Evolutionary conservation across 2,329 filamentous ascomycete species (phyloP).

Genomic region (Talaromyces piceae): DNA sequence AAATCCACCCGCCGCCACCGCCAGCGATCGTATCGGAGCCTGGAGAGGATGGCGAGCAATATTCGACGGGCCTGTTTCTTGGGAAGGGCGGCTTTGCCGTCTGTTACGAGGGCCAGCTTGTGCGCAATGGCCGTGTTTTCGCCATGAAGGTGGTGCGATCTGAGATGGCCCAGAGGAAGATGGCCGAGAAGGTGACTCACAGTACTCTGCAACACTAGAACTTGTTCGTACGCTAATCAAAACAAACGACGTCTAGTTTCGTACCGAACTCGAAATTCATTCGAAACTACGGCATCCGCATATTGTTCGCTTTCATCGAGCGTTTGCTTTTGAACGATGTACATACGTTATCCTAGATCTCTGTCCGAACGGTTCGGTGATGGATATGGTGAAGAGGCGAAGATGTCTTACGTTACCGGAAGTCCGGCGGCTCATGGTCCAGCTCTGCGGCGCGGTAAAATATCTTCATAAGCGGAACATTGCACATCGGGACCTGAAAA

Average conservation of each 20-base stretch:
- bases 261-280: constrained; percentile 88
- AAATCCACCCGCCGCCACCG: constrained; percentile 40
- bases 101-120: constrained; percentile 41
- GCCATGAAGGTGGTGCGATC: constrained; percentile 47
- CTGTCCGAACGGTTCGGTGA: constrained; percentile 90
- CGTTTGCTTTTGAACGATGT: constrained; percentile 80
- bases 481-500: constrained; percentile 94
- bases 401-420: constrained; percentile 89
- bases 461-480: constrained; percentile 95
- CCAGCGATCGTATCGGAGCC: constrained; percentile 40
- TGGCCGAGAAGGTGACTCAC: constrained; percentile 42
- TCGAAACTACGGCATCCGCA: constrained; percentile 96
- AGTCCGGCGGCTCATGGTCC: constrained; percentile 85
- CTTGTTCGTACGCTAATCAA: constrained; percentile 5
- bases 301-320: constrained; percentile 90
- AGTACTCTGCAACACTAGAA: not conserved
- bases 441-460: constrained; percentile 94
- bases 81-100: constrained; percentile 47
- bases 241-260: constrained; percentile 45
- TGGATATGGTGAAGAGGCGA: constrained; percentile 93
- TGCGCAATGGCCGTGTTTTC: constrained; percentile 38
- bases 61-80: constrained; percentile 39
- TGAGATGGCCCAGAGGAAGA: constrained; percentile 44
- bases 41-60: constrained; percentile 37
- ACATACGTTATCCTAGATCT: constrained; percentile 93